Percentiles rank a stretch among this genome's conserved stretches.
These are phyloP conservation scores for Fusarium sp. DNA, from an alignment of 2,329 filamentous ascomycete genomes.

Conservation along the genomic window DNA sequence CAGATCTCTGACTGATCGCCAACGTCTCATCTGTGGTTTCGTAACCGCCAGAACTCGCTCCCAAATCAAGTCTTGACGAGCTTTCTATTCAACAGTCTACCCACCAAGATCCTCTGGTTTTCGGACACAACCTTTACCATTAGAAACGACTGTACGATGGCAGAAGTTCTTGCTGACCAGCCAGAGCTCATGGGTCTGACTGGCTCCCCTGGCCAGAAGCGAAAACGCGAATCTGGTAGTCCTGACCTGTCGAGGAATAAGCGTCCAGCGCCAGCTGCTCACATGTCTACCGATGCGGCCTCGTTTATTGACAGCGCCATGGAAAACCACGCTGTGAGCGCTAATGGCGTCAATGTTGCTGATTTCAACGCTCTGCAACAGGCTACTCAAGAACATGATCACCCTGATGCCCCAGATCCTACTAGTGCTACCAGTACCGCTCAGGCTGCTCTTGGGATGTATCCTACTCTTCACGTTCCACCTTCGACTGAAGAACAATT, in stretches of 20 bases:
- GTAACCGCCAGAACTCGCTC: constrained; percentile 31
- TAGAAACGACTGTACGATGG: constrained; percentile 53
- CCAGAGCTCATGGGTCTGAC: constrained; percentile 58
- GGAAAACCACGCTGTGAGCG: constrained; percentile 55
- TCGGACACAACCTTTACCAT: not conserved
- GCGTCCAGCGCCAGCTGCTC: constrained; percentile 58
- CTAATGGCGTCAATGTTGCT: constrained; percentile 60
- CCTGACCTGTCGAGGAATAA: constrained; percentile 63
- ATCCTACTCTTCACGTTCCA: constrained; percentile 68
- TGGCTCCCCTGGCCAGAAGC: constrained; percentile 62
- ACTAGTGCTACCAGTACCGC: constrained; percentile 68
- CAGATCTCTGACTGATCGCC: constrained; percentile 38
- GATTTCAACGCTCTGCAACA: constrained; percentile 69
- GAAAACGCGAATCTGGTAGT: constrained; percentile 65
- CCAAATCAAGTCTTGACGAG: constrained; percentile 18
- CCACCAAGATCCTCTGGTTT: not conserved
- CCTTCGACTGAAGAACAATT: constrained; percentile 69
- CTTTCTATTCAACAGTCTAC: constrained; percentile 28
- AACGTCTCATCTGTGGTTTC: constrained; percentile 39
- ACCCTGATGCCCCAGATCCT: constrained; percentile 61
- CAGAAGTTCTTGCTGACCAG: constrained; percentile 61
- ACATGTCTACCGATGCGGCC: constrained; percentile 60
- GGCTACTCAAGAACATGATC: constrained; percentile 59
- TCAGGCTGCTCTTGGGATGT: constrained; percentile 69
- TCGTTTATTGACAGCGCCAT: constrained; percentile 67